Conservation (phyloP, 2,329 filamentous ascomycete species). For the Cladophialophora yegresii region DNA sequence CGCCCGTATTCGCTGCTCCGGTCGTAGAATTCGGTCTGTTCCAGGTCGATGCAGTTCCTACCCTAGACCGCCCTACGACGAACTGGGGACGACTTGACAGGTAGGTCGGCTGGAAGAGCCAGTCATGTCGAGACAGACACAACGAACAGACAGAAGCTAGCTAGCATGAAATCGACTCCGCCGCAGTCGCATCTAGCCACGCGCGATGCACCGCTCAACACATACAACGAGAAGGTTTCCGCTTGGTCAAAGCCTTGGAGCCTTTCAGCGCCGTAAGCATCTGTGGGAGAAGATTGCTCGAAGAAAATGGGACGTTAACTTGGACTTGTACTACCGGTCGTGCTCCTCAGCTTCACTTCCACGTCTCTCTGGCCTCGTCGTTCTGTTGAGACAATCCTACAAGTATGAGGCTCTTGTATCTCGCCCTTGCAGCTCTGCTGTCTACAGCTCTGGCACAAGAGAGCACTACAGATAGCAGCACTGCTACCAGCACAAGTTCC, state of each 20-base stretch:
- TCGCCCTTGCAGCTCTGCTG: constrained; percentile 9
- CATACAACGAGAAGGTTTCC: not conserved
- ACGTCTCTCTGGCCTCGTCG: not conserved
- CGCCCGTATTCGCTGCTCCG: not conserved
- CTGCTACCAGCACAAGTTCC: constrained; percentile 20
- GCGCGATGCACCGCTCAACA: not conserved
- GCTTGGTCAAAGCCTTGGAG: not conserved
- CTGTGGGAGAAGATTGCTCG: not conserved
- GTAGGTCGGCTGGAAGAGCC: not conserved
- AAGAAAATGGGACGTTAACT: not conserved
- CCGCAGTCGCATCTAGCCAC: not conserved
- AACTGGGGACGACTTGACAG: not conserved
- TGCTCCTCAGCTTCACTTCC: not conserved
- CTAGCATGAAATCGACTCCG: not conserved
- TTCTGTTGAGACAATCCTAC: not conserved
- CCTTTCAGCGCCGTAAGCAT: too few species aligned
- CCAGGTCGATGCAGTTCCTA: not conserved
- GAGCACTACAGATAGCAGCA: constrained; percentile 2
- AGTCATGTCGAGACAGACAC: not conserved
- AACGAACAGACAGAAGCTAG: not conserved
- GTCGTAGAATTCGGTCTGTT: not conserved
- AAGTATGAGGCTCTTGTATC: constrained; percentile 4
- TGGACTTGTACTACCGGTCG: not conserved
- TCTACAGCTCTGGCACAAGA: constrained; percentile 15
- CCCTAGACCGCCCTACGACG: not conserved